phyloP scores from a whole-genome alignment of 2,329 filamentous ascomycete species.

The Nothophoma quercina region DNA sequence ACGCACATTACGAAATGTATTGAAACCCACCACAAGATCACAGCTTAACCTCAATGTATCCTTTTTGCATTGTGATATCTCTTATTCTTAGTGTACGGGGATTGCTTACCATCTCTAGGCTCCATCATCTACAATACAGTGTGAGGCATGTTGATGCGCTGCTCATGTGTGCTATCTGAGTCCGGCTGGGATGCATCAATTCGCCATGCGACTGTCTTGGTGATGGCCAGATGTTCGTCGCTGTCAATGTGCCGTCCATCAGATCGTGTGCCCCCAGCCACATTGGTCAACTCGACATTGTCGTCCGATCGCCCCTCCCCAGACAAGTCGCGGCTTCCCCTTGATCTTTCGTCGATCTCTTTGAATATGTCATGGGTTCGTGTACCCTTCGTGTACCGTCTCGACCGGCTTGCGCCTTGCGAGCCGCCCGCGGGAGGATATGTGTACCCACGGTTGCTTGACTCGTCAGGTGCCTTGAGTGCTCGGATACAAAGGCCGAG shows the following conservation, averaged over 20 bases:
- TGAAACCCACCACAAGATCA: too few species aligned
- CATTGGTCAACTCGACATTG: background rate
- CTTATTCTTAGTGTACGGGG: too few species aligned
- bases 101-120: too few species aligned
- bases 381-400: constrained; percentile 1
- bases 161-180: constrained; percentile 8
- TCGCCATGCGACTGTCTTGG: constrained; percentile 16
- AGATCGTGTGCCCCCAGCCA: background rate
- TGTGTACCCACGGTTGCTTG: constrained; percentile 6
- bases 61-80: too few species aligned
- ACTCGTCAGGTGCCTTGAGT: constrained; percentile 13
- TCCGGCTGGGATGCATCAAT: constrained; percentile 7
- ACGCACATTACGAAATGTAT: too few species aligned
- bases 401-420: constrained; percentile 4
- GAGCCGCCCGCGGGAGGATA: constrained; percentile 8
- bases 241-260: background rate
- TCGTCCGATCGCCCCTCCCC: background rate
- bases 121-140: constrained; percentile 1
- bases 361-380: background rate
- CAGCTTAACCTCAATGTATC: too few species aligned
- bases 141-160: constrained; percentile 1
- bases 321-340: background rate
- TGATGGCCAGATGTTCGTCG: constrained; percentile 8
- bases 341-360: background rate
- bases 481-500: constrained; percentile 26